Evolutionary conservation across 306 rosid species (phyloP).

Genomic region (Vicia villosa): DNA sequence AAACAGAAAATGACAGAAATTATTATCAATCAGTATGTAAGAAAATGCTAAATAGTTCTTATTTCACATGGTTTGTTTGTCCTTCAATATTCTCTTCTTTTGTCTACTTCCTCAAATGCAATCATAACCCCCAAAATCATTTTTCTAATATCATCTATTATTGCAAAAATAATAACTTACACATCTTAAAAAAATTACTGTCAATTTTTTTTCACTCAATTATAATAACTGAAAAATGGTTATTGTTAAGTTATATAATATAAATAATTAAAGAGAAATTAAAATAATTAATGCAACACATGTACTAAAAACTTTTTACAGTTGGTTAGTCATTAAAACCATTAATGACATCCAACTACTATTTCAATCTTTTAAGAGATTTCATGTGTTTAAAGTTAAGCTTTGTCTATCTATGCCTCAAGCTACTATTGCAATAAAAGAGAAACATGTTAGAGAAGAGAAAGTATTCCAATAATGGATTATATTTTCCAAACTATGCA

Average conservation of each 20-base stretch:
- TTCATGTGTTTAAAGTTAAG: slow-evolving; percentile 12
- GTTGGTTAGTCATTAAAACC: slow-evolving; percentile 3
- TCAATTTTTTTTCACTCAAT: not conserved
- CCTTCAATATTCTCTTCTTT: slow-evolving; percentile 6
- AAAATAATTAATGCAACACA: not conserved
- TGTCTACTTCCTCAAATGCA: slow-evolving; percentile 29
- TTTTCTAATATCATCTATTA: not conserved
- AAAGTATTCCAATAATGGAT: not conserved
- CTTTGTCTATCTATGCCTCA: slow-evolving; percentile 2
- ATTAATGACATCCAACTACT: not conserved
- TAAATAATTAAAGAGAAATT: not conserved
- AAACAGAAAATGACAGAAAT: slow-evolving; percentile 39
- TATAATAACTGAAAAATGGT: not conserved
- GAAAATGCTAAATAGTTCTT: not conserved
- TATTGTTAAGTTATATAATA: not conserved
- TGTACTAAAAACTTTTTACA: not conserved
- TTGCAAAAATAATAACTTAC: not conserved
- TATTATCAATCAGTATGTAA: not conserved
- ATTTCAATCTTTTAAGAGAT: not conserved
- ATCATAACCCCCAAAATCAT: slow-evolving; percentile 14
- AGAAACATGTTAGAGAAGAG: not conserved
- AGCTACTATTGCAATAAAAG: slow-evolving; percentile 14
- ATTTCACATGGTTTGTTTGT: slow-evolving; percentile 27
- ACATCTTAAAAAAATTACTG: not conserved
- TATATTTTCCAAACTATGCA: not conserved